Base-by-base conservation (phyloP, 1,284 basidiomycete genomes). In the Agaricales sp. region DNA sequence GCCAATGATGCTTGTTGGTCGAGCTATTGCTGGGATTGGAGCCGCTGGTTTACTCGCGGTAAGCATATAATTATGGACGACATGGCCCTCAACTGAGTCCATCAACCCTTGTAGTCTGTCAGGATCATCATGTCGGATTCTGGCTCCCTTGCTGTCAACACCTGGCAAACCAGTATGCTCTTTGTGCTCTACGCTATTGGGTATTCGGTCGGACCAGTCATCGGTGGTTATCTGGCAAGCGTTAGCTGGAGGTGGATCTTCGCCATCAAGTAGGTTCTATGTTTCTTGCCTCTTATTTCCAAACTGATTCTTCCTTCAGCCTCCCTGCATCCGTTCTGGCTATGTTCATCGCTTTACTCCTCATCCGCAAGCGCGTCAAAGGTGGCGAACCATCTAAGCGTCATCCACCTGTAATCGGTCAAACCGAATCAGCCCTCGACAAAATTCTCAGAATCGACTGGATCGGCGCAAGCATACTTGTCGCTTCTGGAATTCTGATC, bases 171-270 rank as follows among this genome's bases (percentile, higher is more conserved):
- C 43, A 57, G 66, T 4, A 55, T 67, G 46, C 26, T 74, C 19
- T 70, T 73, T 52, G 38, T 72, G 2, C 62, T 76, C 1, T 77
- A 72, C 57, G 48, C 65, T 0, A 51, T 73, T 24, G 73, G 74
- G 0, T 75, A 63, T 50, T 65, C 60, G 43, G 48, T 69, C 3
- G 75, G 75, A 0, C 75, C 75, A 0, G 57, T 68, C 44, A 69
- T 75, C 44, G 74, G 74, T 2, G 75, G 74, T 3, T 64, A 53
- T 20, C 56, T 77, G 3, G 59, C 67, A 2, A 54, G 55, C 1
- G 57, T 67, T 4, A 68, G 60, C 44, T 77, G 72, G 57, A 66
- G 75, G 23, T 77, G 74, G 74, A 67, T 77, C 13, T 77, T 76
- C 51, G 75, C 68, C 2, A 77, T 77, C 62, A 77, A 77, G 73